These are phyloP conservation scores for barley (Hordeum vulgare) DNA, from an alignment of 176 grass and related monocot species.

Conservation along the genomic window MorexV3_pseudomolecules_assembly NC_058524.1:71316692-71317191, in stretches of 20 bases:
- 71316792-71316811: background rate
- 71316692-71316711: background rate
- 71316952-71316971: background rate
- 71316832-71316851: slow-evolving; percentile 62
- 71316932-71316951: background rate
- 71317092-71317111: background rate
- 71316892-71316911: background rate
- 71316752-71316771: background rate
- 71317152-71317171: slow-evolving; percentile 63
- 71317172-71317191: slow-evolving; percentile 49
- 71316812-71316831: slow-evolving; percentile 43
- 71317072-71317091: background rate
- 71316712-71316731: background rate
- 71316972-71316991: background rate
- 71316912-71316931: background rate
- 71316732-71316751: background rate
- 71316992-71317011: background rate
- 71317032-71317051: background rate
- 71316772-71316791: background rate
- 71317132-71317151: slow-evolving; percentile 57
- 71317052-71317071: background rate
- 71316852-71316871: slow-evolving; percentile 58
- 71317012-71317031: background rate
- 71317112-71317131: slow-evolving; percentile 39
- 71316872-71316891: slow-evolving; percentile 53